Base-by-base conservation (phyloP, 345 rosid genomes). In the Nephelium lappaceum region DNA sequence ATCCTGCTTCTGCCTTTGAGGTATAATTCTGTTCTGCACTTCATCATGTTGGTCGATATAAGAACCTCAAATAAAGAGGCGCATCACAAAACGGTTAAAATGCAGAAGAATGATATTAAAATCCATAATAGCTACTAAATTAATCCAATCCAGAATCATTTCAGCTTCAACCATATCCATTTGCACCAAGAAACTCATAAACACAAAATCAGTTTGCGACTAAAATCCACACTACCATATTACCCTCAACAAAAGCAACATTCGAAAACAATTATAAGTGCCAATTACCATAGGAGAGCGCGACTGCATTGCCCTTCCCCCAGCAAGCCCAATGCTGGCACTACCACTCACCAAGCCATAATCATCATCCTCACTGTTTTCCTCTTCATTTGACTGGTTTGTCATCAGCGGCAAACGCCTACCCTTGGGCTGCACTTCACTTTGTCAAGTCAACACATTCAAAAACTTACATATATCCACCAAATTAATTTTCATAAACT, bases 271-370 rank as follows among this genome's bases (percentile, higher is more conserved):
- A 74, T 69, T 73, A 82, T 14, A 73, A 42, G 53, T 6, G 31
- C 11, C 31, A 68, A 73, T 84, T 85, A 89, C 93, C 91, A 79
- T 73, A 69, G 88, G 86, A 79, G 89, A 73, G 75, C 85, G 85
- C 6, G 89, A 51, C 70, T 72, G 82, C 83, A 81, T 79, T 77
- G 87, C 71, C 65, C 86, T 85, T 81, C 89, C 93, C 71, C 87
- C 84, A 14, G 79, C 89, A 82, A 84, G 91, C 74, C 93, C 89
- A 70, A 88, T 84, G 53, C 86, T 83, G 6, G 84, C 80, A 45
- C 58, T 83, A 63, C 78, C 82, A 84, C 81, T 81, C 69, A 62
- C 83, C 15, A 67, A 67, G 41, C 76, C 77, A 72, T 39, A 73
- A 57, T 80, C 67, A 71, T 82, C 64, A 4, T 83, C 92, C n/a